phyloP scores from a whole-genome alignment of 2,329 filamentous ascomycete species.

The Colletotrichum sp. region DNA sequence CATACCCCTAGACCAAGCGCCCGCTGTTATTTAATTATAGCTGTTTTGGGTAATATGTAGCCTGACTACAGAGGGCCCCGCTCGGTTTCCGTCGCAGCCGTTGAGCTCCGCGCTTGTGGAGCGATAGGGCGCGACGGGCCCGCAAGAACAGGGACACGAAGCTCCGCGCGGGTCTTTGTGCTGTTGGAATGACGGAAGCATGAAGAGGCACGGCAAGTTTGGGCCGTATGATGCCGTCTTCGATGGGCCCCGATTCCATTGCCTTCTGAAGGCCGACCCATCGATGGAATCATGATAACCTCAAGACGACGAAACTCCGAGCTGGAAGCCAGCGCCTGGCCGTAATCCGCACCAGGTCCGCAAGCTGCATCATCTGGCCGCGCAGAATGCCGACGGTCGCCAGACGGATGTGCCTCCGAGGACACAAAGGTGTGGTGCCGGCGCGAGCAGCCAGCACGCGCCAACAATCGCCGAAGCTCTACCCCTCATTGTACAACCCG shows the following conservation, averaged over 20 bases:
- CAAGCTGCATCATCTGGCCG: not conserved
- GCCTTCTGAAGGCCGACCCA: not conserved
- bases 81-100: not conserved
- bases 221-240: not conserved
- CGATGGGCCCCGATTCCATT: not conserved
- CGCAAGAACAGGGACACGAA: not conserved
- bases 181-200: conserved; percentile 4
- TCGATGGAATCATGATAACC: not conserved
- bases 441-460: not conserved
- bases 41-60: rapidly evolving
- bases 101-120: not conserved
- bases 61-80: rapidly evolving
- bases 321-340: not conserved
- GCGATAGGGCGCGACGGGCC: not conserved
- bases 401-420: not conserved
- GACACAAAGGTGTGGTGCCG: not conserved
- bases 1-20: conserved; percentile 22
- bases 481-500: conserved; percentile 12
- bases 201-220: not conserved
- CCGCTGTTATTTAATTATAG: rapidly evolving
- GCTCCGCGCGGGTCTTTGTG: not conserved
- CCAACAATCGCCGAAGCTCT: not conserved
- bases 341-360: not conserved
- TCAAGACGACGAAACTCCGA: not conserved
- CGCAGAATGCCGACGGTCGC: not conserved